Evolutionary conservation across 1,284 basidiomycete species (phyloP).

Genomic region (Ustilago lituana): DNA sequence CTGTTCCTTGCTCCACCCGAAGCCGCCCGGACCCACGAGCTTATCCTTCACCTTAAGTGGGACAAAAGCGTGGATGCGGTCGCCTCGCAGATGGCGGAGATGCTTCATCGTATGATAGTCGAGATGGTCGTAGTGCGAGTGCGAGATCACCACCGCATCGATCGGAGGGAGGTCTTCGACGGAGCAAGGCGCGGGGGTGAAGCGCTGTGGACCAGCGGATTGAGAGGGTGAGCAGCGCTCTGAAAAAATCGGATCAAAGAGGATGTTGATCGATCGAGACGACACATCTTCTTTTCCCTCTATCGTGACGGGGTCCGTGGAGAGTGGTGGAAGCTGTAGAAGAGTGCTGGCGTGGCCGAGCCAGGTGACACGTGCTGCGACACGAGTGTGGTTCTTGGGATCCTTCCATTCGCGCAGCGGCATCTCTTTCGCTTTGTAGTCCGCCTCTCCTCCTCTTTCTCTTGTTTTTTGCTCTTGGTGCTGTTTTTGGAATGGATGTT

Average conservation of each 20-base stretch:
- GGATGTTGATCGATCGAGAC: slow-evolving; percentile 41
- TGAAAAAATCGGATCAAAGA: slow-evolving; percentile 65
- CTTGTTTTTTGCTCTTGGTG: neutral
- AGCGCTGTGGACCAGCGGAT: slow-evolving; percentile 55
- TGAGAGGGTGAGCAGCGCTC: slow-evolving; percentile 62
- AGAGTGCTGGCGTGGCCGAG: slow-evolving; percentile 61
- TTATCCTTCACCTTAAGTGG: slow-evolving; percentile 59
- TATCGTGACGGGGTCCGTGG: neutral
- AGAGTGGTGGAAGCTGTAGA: slow-evolving; percentile 52
- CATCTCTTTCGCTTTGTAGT: slow-evolving; percentile 18
- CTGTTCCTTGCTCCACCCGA: slow-evolving; percentile 42
- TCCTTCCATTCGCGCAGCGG: slow-evolving; percentile 28
- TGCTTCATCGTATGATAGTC: slow-evolving; percentile 54
- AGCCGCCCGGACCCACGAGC: slow-evolving; percentile 32
- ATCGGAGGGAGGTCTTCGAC: slow-evolving; percentile 55
- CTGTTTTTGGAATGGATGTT: neutral
- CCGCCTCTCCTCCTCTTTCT: neutral
- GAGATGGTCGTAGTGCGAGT: slow-evolving; percentile 66
- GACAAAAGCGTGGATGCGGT: slow-evolving; percentile 54
- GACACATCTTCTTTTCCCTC: neutral
- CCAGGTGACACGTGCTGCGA: slow-evolving; percentile 55
- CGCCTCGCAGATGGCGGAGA: slow-evolving; percentile 32
- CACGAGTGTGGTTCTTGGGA: slow-evolving; percentile 4
- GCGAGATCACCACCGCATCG: slow-evolving; percentile 62
- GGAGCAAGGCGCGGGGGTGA: slow-evolving; percentile 52